Percentiles rank a stretch among this genome's conserved stretches.
Evolutionary conservation across 2,329 filamentous ascomycete genomes (phyloP).

Genomic region (Xylaria sp.): DNA sequence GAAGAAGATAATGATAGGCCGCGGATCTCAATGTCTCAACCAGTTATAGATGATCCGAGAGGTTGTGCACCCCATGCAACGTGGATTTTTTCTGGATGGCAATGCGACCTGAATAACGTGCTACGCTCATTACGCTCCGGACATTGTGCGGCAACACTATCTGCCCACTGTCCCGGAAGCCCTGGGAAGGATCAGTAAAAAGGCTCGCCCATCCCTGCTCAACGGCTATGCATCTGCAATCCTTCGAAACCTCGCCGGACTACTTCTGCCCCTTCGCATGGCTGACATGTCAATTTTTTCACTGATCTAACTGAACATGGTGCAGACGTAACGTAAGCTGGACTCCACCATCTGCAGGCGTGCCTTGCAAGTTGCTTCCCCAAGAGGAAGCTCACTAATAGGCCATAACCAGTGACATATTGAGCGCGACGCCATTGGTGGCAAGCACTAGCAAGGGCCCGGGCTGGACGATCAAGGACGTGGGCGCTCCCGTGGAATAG

Average conservation of each 20-base stretch:
- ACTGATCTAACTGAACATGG: background rate
- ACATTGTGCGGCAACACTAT: background rate
- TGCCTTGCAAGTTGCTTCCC: background rate
- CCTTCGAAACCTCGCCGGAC: background rate
- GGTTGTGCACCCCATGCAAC: background rate
- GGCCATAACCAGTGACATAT: background rate
- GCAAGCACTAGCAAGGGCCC: background rate
- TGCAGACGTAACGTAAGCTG: background rate
- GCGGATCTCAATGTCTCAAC: no score
- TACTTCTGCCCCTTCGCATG: background rate
- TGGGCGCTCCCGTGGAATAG: background rate
- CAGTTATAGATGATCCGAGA: no score
- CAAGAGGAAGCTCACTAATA: background rate
- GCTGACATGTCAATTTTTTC: background rate
- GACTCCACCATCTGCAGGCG: background rate
- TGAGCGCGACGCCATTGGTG: background rate
- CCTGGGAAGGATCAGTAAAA: background rate
- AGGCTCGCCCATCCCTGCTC: background rate
- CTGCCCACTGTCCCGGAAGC: background rate
- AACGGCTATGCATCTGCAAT: background rate
- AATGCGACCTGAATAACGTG: background rate
- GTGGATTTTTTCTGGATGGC: background rate
- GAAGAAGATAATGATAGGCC: no score
- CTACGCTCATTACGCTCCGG: background rate
- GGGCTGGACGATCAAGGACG: background rate